These are phyloP conservation scores for Zygnema circumcarinatum DNA, from an alignment of 139 green algal species.

Conservation along the genomic window DNA sequence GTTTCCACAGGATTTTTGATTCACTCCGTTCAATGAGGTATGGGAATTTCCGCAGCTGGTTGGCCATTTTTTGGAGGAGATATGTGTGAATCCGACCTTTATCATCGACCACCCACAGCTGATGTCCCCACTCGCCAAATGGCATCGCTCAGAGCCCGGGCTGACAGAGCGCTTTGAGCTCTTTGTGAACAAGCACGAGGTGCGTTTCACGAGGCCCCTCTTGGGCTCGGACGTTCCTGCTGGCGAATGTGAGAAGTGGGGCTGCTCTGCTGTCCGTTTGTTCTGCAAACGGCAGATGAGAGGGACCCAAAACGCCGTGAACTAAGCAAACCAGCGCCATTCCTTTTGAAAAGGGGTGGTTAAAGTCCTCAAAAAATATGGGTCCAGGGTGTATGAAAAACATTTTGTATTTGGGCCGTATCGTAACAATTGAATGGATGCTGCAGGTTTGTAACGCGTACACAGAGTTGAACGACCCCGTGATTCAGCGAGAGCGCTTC, in stretches of 20 bases:
- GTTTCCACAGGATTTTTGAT: too few relatives aligned
- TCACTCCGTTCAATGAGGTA: too few relatives aligned
- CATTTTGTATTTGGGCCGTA: too few relatives aligned
- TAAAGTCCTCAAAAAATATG: too few relatives aligned
- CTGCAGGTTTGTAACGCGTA: conserved; percentile 90
- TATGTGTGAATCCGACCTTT: conserved; percentile 95
- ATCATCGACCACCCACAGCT: conserved; percentile 99
- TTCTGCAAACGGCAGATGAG: too few relatives aligned
- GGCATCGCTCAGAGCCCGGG: conserved; percentile 66
- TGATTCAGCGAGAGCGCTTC: conserved; percentile 94
- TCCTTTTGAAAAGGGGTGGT: too few relatives aligned
- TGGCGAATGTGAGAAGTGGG: too few relatives aligned
- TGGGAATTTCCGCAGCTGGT: too few relatives aligned
- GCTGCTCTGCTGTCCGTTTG: too few relatives aligned
- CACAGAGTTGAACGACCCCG: conserved; percentile 99
- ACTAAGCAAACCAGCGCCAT: neutral
- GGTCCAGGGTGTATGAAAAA: too few relatives aligned
- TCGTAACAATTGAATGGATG: too few relatives aligned
- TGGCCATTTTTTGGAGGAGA: conserved; percentile 95
- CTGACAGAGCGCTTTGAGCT: conserved; percentile 99
- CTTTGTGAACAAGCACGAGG: conserved; percentile 97
- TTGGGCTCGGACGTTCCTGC: neutral
- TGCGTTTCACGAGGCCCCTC: conserved; percentile 65
- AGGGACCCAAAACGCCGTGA: too few relatives aligned
- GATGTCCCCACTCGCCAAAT: conserved; percentile 98